Evolutionary conservation across 176 grass and related monocot species (phyloP).

Genomic region (Avena sativa): DNA sequence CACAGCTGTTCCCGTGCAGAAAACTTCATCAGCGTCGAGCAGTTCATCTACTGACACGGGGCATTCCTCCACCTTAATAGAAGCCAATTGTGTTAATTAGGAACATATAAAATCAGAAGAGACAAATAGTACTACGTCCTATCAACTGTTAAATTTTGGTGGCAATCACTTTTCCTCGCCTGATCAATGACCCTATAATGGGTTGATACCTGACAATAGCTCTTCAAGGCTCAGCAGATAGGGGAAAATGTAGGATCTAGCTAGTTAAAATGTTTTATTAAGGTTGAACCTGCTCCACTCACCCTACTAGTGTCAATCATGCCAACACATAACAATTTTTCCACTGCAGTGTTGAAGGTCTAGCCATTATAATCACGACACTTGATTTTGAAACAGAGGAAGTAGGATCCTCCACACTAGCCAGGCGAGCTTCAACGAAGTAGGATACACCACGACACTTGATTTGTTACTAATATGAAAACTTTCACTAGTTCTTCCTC

Average conservation of each 20-base stretch:
- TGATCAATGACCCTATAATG: conserved; percentile 23
- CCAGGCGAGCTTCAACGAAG: too few relatives aligned
- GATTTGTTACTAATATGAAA: neutral
- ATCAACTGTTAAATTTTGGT: conserved; percentile 5
- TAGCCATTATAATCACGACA: conserved; percentile 4
- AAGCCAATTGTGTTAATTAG: conserved; percentile 29
- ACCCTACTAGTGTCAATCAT: conserved; percentile 13
- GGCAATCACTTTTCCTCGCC: neutral
- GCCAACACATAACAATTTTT: neutral
- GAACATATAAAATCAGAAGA: neutral
- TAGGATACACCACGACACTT: neutral
- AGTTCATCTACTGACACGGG: conserved; percentile 76
- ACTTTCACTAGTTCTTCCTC: neutral
- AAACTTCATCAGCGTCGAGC: conserved; percentile 85
- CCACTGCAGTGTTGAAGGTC: neutral
- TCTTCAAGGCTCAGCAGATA: neutral
- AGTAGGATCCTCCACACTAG: too few relatives aligned
- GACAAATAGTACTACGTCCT: neutral
- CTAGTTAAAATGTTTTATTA: neutral
- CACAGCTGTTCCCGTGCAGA: conserved; percentile 89
- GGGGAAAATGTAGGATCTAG: neutral
- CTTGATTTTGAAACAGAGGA: neutral
- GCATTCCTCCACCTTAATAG: conserved; percentile 74
- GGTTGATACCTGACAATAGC: neutral
- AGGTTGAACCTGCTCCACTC: neutral